phyloP scores from a whole-genome alignment of 768 basidiomycete genomes.

The Lentinula boryana region DNA sequence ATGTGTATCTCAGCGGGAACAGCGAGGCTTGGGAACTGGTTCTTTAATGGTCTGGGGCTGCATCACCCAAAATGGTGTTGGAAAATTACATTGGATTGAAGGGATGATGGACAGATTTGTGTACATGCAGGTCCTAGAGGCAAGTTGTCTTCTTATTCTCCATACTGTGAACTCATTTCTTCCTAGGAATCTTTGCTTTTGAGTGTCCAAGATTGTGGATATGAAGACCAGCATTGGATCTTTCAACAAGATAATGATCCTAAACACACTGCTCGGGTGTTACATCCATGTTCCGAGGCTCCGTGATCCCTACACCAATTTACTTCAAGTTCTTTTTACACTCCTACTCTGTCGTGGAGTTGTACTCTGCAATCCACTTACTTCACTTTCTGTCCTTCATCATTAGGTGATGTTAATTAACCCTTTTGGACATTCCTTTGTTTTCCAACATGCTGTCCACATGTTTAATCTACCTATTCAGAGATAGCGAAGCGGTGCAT shows the following conservation, averaged over 20 bases:
- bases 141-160: conserved; percentile 1
- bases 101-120: conserved; percentile 17
- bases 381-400: too few relatives aligned
- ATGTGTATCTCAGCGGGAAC: conserved; percentile 14
- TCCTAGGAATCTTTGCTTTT: conserved; percentile 2
- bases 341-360: too few relatives aligned
- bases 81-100: conserved; percentile 12
- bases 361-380: too few relatives aligned
- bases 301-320: too few relatives aligned
- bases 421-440: too few relatives aligned
- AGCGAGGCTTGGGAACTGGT: conserved; percentile 14
- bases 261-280: conserved; percentile 14
- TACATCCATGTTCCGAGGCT: too few relatives aligned
- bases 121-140: conserved; percentile 17
- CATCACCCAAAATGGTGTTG: conserved; percentile 18
- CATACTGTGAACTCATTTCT: too few relatives aligned
- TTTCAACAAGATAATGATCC: conserved; percentile 24
- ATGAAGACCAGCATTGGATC: conserved; percentile 7
- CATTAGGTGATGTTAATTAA: too few relatives aligned
- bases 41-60: conserved; percentile 22
- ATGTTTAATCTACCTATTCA: too few relatives aligned
- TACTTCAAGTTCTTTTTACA: too few relatives aligned
- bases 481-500: too few relatives aligned
- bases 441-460: too few relatives aligned
- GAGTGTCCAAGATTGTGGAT: conserved; percentile 10